phyloP scores from a whole-genome alignment of 495 filamentous ascomycete genomes.

The Ascodesmis nigricans region DNA sequence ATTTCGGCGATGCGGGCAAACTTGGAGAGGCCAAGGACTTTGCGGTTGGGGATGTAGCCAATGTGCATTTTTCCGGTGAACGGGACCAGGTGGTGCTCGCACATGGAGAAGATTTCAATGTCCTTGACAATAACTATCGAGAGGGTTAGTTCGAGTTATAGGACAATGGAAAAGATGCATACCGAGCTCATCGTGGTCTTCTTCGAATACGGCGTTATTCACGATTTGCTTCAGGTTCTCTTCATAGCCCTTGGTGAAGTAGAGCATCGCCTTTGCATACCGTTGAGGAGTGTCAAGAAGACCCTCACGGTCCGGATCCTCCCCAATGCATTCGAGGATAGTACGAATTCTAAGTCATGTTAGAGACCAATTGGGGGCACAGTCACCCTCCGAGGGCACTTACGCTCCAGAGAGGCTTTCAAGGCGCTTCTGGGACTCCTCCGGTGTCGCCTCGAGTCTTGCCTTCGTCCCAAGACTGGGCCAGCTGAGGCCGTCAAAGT shows the following conservation, averaged over 20 bases:
- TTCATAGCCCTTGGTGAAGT: conserved; percentile 97
- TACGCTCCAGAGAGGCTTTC: conserved; percentile 56
- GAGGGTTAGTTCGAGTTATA: neutral
- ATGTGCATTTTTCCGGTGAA: conserved; percentile 99
- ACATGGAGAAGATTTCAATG: conserved; percentile 86
- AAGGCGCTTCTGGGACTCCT: conserved; percentile 47
- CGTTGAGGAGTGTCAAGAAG: conserved; percentile 67
- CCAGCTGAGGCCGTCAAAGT: conserved; percentile 54
- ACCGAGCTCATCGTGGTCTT: conserved; percentile 67
- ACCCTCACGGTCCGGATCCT: conserved; percentile 83
- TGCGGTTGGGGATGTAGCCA: conserved; percentile 74
- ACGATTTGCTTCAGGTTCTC: conserved; percentile 86
- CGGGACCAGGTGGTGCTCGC: conserved; percentile 94
- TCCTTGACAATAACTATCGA: conserved; percentile 71
- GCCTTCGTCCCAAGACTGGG: conserved; percentile 57
- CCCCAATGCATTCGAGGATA: conserved; percentile 85
- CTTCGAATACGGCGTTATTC: conserved; percentile 87
- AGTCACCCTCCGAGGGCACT: conserved; percentile 2
- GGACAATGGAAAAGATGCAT: neutral
- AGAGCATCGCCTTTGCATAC: conserved; percentile 92
- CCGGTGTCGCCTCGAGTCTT: conserved; percentile 53
- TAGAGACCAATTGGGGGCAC: no score
- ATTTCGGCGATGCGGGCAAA: conserved; percentile 88
- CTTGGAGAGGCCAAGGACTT: conserved; percentile 85
- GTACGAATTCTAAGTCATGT: conserved; percentile 42